A percentile compares a stretch with the other conserved stretches of the same genome.
These are phyloP conservation scores for Malus hybrid DNA, from an alignment of 331 rosid species.

Conservation along the genomic window DNA sequence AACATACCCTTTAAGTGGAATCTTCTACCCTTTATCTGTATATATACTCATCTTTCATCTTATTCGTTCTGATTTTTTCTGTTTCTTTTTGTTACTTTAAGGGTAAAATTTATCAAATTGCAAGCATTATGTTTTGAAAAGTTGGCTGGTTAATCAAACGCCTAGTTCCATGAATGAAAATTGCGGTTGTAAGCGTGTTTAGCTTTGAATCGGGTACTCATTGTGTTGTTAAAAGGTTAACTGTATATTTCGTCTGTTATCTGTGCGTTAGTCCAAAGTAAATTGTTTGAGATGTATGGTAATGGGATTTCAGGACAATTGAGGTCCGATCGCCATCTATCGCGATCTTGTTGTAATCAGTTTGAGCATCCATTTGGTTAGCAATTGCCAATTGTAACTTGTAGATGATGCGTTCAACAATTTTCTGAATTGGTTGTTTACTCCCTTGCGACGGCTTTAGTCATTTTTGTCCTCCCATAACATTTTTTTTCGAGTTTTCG, in stretches of 20 bases:
- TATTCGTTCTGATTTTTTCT: neutral
- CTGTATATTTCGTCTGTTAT: neutral
- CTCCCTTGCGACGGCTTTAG: neutral
- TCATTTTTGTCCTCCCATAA: neutral
- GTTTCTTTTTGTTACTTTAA: neutral
- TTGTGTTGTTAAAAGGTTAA: neutral
- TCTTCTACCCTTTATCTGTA: neutral
- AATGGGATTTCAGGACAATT: neutral
- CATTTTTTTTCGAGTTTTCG: too few relatives aligned
- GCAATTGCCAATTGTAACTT: neutral
- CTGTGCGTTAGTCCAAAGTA: neutral
- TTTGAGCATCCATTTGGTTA: neutral
- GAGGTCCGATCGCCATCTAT: neutral
- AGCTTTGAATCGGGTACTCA: neutral
- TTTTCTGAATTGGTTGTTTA: neutral
- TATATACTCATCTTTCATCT: neutral
- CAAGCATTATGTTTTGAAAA: too few relatives aligned
- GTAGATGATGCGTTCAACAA: neutral
- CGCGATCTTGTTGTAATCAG: neutral
- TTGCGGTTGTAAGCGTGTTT: neutral
- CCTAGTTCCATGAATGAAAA: neutral
- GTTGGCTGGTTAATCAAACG: neutral
- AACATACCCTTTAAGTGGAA: constrained; percentile 26
- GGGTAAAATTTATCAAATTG: too few relatives aligned
- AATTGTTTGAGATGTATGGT: neutral